phyloP scores from a whole-genome alignment of 768 basidiomycete species.

The Brasilioporus rufonigricans region DNA sequence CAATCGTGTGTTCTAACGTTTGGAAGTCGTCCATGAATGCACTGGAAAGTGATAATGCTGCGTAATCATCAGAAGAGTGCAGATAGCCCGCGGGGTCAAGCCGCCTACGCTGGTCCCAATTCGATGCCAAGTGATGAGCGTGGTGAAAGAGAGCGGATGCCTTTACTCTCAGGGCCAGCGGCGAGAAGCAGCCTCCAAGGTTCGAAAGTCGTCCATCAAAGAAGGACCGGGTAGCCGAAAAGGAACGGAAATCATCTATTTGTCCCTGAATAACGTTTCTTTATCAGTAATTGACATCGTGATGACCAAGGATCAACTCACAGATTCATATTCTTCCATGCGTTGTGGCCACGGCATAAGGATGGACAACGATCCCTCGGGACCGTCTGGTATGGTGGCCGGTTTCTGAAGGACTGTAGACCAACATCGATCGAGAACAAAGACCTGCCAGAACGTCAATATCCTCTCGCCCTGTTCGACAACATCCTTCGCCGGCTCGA shows the following conservation, averaged over 20 bases:
- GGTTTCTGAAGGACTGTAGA: constrained; percentile 72
- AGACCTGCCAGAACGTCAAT: constrained; percentile 81
- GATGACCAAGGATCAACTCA: constrained; percentile 34
- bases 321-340: constrained; percentile 69
- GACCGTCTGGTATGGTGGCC: constrained; percentile 60
- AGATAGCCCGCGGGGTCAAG: constrained; percentile 17
- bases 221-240: constrained; percentile 62
- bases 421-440: constrained; percentile 78
- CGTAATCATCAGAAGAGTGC: constrained; percentile 21
- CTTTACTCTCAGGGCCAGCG: constrained; percentile 65
- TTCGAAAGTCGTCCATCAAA: constrained; percentile 55
- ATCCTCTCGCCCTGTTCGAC: constrained; percentile 70
- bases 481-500: constrained; percentile 57
- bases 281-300: constrained; percentile 11
- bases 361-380: constrained; percentile 55
- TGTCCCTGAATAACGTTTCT: constrained; percentile 48
- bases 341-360: constrained; percentile 76
- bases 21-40: constrained; percentile 58
- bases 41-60: constrained; percentile 45
- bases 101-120: constrained; percentile 58
- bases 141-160: constrained; percentile 73
- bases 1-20: constrained; percentile 60
- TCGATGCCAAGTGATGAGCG: constrained; percentile 57
- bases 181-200: constrained; percentile 53
- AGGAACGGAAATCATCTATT: constrained; percentile 46